These are phyloP conservation scores for Taiozyma sp. DNA, from an alignment of 1,139 yeast genomes.

Conservation along the genomic window DNA sequence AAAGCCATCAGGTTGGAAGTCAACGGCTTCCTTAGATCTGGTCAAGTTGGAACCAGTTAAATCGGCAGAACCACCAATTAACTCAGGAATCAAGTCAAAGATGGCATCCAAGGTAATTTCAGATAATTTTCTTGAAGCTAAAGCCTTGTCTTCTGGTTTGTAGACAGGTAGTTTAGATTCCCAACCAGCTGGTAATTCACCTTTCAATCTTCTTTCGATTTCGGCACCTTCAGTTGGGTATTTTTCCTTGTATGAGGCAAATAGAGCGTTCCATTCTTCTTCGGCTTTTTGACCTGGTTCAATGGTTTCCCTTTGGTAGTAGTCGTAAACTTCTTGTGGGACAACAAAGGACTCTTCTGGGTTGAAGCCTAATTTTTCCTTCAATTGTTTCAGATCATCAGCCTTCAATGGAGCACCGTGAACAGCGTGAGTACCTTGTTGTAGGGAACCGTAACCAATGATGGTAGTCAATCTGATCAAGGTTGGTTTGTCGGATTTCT, in stretches of 20 bases:
- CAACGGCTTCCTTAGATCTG: constrained; percentile 77
- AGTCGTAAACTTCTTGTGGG: constrained; percentile 78
- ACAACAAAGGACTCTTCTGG: constrained; percentile 78
- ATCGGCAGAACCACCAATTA: constrained; percentile 98
- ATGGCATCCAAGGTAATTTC: constrained; percentile 73
- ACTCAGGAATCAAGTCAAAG: constrained; percentile 72
- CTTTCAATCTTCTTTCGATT: constrained; percentile 73
- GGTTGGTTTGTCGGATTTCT: constrained; percentile 79
- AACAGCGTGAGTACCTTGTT: constrained; percentile 85
- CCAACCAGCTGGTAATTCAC: constrained; percentile 86
- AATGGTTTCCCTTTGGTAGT: constrained; percentile 54
- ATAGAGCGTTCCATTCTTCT: constrained; percentile 66
- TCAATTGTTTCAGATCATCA: constrained; percentile 88
- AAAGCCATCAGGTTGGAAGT: constrained; percentile 89
- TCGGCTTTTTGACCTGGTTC: constrained; percentile 63
- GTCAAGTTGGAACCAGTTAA: constrained; percentile 97
- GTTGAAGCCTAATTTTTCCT: constrained; percentile 82
- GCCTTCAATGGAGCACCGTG: constrained; percentile 97
- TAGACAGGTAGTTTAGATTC: constrained; percentile 72
- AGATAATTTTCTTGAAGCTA: constrained; percentile 94
- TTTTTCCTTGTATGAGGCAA: constrained; percentile 59
- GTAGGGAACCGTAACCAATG: constrained; percentile 91
- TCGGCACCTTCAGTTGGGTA: constrained; percentile 83
- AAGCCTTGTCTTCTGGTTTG: constrained; percentile 72
- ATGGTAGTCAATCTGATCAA: constrained; percentile 85